A percentile compares a stretch with the other conserved stretches of the same genome.
These are phyloP conservation scores for Codiaeum variegatum DNA, from an alignment of 441 rosid genomes.

Conservation along the genomic window DNA sequence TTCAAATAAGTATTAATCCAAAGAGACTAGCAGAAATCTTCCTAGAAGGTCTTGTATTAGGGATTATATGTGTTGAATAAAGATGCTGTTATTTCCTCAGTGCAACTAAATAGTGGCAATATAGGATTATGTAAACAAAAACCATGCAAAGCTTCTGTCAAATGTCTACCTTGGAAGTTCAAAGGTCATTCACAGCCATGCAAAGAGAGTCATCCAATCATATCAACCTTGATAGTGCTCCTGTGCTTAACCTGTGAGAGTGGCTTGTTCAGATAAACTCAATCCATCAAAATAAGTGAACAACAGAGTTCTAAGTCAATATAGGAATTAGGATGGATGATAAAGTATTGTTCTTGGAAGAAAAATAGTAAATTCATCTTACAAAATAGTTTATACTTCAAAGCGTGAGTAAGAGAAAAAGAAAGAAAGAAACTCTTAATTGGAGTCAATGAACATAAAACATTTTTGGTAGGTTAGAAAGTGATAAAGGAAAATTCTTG, in stretches of 20 bases:
- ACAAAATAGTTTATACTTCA: not conserved
- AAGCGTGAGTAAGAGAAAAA: not conserved
- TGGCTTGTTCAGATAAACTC: not conserved
- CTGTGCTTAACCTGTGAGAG: constrained; percentile 71
- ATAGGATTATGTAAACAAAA: not conserved
- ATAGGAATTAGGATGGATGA: not conserved
- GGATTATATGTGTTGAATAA: not conserved
- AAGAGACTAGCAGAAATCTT: not conserved
- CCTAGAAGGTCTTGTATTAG: not conserved
- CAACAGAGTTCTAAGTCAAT: constrained; percentile 5
- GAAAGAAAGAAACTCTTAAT: not conserved
- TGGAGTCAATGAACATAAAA: too few species aligned
- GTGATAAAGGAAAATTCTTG: not conserved
- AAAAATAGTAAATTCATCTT: not conserved
- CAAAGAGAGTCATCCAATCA: constrained; percentile 81
- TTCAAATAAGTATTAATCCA: too few species aligned
- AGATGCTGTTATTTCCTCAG: not conserved
- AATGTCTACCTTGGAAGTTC: constrained; percentile 63
- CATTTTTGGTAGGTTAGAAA: too few species aligned
- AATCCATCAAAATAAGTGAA: not conserved
- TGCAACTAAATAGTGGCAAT: not conserved
- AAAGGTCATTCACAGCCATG: constrained; percentile 67
- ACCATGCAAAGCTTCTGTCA: not conserved
- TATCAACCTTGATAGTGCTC: constrained; percentile 79
- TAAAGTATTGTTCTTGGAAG: not conserved